A percentile compares a stretch with the other conserved stretches of the same genome.
phyloP scores from a whole-genome alignment of 2,329 filamentous ascomycete genomes.

The Colletotrichum cereale region DNA sequence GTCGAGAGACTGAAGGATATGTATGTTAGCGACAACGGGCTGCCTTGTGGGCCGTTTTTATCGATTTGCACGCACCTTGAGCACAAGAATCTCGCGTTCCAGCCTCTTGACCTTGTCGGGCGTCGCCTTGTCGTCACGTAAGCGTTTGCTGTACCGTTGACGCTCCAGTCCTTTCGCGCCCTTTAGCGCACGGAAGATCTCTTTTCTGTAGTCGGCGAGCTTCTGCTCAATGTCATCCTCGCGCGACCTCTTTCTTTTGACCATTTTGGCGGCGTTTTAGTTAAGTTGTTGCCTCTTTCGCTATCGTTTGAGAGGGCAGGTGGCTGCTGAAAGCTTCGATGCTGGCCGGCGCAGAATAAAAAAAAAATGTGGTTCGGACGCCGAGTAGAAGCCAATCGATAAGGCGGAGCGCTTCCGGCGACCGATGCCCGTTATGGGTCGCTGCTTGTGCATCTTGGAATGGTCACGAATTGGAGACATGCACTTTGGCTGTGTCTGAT shows the following conservation, averaged over 20 bases:
- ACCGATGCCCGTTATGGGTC: background rate
- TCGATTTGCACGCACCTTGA: slow-evolving; percentile 59
- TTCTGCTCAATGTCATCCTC: slow-evolving; percentile 61
- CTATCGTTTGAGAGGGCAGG: background rate
- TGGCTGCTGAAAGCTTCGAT: background rate
- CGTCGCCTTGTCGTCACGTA: slow-evolving; percentile 60
- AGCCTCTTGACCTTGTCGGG: slow-evolving; percentile 69
- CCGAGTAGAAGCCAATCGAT: slow-evolving; percentile 14
- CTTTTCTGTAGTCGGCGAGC: slow-evolving; percentile 68
- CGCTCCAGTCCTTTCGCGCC: slow-evolving; percentile 81
- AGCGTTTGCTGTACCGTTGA: slow-evolving; percentile 77
- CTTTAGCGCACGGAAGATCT: slow-evolving; percentile 77
- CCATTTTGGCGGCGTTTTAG: slow-evolving; percentile 54
- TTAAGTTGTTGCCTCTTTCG: background rate
- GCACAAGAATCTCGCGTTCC: slow-evolving; percentile 69
- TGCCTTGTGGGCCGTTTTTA: background rate
- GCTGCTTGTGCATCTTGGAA: slow-evolving; percentile 6
- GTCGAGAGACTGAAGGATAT: slow-evolving; percentile 63
- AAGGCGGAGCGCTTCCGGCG: slow-evolving; percentile 29
- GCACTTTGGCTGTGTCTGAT: background rate
- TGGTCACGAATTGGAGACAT: slow-evolving; percentile 9
- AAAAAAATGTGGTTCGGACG: slow-evolving; percentile 38
- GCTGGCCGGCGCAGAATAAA: slow-evolving; percentile 16
- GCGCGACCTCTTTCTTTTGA: slow-evolving; percentile 68
- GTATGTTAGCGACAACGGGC: slow-evolving; percentile 14